Conservation (phyloP, 1,284 basidiomycete genomes). For the Cutaneotrichosporon cyanovorans region DNA sequence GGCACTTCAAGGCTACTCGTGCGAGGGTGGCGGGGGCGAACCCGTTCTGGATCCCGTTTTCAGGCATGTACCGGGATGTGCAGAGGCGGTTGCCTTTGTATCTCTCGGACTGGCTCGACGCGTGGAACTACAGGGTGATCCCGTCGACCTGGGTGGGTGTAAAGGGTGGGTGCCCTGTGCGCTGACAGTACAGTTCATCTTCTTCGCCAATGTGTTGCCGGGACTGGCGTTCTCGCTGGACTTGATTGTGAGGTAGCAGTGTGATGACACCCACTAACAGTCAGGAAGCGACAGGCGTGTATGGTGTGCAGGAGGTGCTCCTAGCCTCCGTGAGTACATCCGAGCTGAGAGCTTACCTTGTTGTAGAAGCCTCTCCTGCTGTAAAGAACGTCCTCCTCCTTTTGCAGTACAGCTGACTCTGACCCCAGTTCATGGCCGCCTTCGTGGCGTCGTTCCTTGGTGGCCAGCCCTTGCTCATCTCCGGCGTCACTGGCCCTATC, state of each 20-base stretch:
- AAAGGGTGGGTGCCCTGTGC: slow-evolving; percentile 5
- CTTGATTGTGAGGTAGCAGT: slow-evolving; percentile 56
- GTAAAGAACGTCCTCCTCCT: too few relatives aligned
- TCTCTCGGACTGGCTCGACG: slow-evolving; percentile 74
- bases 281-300: slow-evolving; percentile 68
- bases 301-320: slow-evolving; percentile 80
- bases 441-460: slow-evolving; percentile 85
- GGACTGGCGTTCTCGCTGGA: slow-evolving; percentile 90
- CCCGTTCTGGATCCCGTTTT: slow-evolving; percentile 9
- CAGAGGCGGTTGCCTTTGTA: slow-evolving; percentile 71
- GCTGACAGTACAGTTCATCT: slow-evolving; percentile 40
- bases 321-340: slow-evolving; percentile 46
- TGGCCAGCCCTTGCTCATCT: slow-evolving; percentile 85
- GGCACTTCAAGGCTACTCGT: neutral
- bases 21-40: neutral
- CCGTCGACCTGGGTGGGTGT: slow-evolving; percentile 50
- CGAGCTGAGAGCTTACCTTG: too few relatives aligned
- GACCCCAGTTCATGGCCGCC: slow-evolving; percentile 70
- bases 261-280: too few relatives aligned
- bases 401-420: neutral
- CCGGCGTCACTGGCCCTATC: slow-evolving; percentile 89
- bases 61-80: slow-evolving; percentile 72
- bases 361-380: too few relatives aligned
- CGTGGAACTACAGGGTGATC: slow-evolving; percentile 68
- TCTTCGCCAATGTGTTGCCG: slow-evolving; percentile 58